Evolutionary conservation across 139 green algal species (phyloP), one percentile per base, ranked within the genome.

Genomic region (Asterochloris erici): DNA sequence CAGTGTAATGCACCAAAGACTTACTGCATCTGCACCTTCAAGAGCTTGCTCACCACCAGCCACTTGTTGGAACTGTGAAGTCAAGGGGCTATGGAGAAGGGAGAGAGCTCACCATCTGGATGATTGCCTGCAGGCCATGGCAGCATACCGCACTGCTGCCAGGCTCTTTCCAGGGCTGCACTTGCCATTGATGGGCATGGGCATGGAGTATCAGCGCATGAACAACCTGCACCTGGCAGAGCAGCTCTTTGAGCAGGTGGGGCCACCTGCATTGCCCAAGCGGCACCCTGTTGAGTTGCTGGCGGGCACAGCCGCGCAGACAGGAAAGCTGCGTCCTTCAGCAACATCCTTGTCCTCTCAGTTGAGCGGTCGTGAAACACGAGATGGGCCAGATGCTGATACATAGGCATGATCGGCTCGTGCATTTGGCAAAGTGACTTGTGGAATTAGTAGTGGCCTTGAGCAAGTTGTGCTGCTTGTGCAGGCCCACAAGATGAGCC

Each of bases 111-210:
- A 54, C 38, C 38, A 54, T 54, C 4, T 54, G 38, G 6, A 54
- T 54, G 38, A 6, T 54, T 54, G 38, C 79, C 24, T 63, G 66
- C 93, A 98, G 90, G 96, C 96, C 16, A 95, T 99, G 92, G 96
- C 95, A 19, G 97, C 97, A 0, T 99, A 98, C 85, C 90, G 97
- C 26, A 98, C 96, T 1, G 97, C 97, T 26, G 79, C 91, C 19
- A 90, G 97, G 14, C 90, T 98, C 21, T 99, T 99, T 87, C 92
- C 93, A 11, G 97, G 97, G 9, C 92, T 97, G 84, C 96, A 99
- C 86, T 79, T 92, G 26, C 94, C 97, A 13, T 62, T 98, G 66
- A 84, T 98, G 74, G 95, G 93, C 81, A 95, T 98, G 89, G 95
- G 92, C 73, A 90, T 91, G 78, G 94, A 98, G 88, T 97, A 97